Conservation (phyloP, 495 filamentous ascomycete genomes). For the Daldinia decipiens region DNA sequence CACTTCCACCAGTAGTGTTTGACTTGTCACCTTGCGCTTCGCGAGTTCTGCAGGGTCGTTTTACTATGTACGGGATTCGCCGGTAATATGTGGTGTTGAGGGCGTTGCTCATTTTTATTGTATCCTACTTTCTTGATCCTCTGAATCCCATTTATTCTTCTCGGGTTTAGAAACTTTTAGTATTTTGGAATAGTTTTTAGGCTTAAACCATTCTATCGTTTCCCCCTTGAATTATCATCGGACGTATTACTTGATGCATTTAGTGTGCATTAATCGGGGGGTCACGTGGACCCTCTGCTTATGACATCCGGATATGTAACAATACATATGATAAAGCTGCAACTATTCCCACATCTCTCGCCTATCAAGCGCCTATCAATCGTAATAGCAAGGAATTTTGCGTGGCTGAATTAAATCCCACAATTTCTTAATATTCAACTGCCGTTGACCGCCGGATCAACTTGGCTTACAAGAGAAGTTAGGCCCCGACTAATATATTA, state of each 20-base stretch:
- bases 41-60: no score
- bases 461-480: constrained; percentile 1
- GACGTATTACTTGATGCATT: neutral
- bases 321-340: neutral
- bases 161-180: no score
- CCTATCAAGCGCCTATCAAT: neutral
- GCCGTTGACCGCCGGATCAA: constrained; percentile 8
- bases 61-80: no score
- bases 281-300: neutral
- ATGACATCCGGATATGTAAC: constrained; percentile 11
- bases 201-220: no score
- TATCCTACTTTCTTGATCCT: no score
- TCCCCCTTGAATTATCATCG: neutral
- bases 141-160: no score
- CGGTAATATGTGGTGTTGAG: no score
- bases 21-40: no score
- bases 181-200: no score
- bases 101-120: neutral
- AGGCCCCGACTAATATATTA: constrained; percentile 10
- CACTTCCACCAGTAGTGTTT: no score
- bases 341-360: neutral
- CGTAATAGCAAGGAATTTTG: neutral
- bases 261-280: neutral
- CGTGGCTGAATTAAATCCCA: neutral
- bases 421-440: neutral